Percentiles rank a stretch among this genome's conserved stretches.
Conservation (phyloP, 1,139 yeast genomes). For the Nakaseomyces delphensis region DNA sequence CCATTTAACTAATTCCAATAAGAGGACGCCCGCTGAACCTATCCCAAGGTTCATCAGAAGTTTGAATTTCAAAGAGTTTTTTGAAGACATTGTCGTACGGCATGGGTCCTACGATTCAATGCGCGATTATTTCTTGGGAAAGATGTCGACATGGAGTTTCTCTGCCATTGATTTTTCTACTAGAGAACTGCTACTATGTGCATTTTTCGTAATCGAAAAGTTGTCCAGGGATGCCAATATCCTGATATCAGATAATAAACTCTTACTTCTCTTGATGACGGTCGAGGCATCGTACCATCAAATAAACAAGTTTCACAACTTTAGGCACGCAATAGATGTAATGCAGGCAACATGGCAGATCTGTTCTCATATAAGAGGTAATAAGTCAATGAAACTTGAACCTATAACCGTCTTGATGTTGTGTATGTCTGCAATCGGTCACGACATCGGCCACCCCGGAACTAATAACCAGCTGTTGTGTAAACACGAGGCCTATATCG, state of each 20-base stretch:
- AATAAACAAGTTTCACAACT: slow-evolving; percentile 88
- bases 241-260: slow-evolving; percentile 18
- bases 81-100: neutral
- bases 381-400: slow-evolving; percentile 1
- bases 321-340: slow-evolving; percentile 92
- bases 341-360: slow-evolving; percentile 61
- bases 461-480: slow-evolving; percentile 70
- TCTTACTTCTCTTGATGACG: slow-evolving; percentile 24
- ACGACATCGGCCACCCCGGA: slow-evolving; percentile 96
- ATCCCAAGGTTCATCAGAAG: slow-evolving; percentile 18
- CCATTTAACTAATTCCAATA: slow-evolving; percentile 13
- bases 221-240: slow-evolving; percentile 17
- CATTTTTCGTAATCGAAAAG: slow-evolving; percentile 19
- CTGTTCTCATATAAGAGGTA: slow-evolving; percentile 14
- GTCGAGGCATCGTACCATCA: slow-evolving; percentile 65
- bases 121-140: slow-evolving; percentile 14
- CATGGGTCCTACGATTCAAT: slow-evolving; percentile 6
- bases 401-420: slow-evolving; percentile 29
- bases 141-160: slow-evolving; percentile 27
- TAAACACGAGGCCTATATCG: slow-evolving; percentile 55
- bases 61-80: slow-evolving; percentile 13
- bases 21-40: neutral
- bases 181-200: slow-evolving; percentile 25
- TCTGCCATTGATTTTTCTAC: slow-evolving; percentile 24
- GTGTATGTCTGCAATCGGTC: slow-evolving; percentile 81